These are phyloP conservation scores for Coffea eugenioides DNA, from an alignment of 257 asterid genomes.

Conservation along the genomic window DNA sequence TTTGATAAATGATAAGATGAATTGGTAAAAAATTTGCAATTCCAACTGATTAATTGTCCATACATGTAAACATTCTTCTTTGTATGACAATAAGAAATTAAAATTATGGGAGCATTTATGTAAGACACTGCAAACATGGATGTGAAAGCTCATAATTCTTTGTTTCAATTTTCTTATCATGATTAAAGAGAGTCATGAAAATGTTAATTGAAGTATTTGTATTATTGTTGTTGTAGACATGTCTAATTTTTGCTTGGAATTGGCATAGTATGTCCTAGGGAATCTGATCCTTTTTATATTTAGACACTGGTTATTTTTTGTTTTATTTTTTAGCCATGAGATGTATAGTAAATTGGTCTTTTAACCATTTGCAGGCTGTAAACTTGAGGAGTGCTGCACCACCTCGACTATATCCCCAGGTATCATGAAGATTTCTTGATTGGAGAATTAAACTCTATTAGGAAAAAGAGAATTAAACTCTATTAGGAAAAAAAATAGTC, in stretches of 20 bases:
- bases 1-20: neutral
- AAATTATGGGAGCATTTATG: neutral
- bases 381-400: conserved; percentile 60
- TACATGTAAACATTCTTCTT: neutral
- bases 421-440: conserved; percentile 5
- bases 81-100: neutral
- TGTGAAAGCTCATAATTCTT: neutral
- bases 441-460: neutral
- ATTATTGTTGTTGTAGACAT: neutral
- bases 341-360: conserved; percentile 8
- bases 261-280: neutral
- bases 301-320: neutral
- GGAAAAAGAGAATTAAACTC: neutral
- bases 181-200: neutral
- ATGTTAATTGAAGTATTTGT: neutral
- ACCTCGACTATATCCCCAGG: conserved; percentile 61
- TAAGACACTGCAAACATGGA: neutral
- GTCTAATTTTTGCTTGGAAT: neutral
- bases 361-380: conserved; percentile 64
- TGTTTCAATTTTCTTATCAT: neutral
- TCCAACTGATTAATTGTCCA: neutral
- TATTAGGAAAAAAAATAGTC: neutral
- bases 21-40: neutral
- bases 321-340: neutral
- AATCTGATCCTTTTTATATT: neutral